phyloP scores from a whole-genome alignment of 2,329 filamentous ascomycete genomes.

The Elsinoe fawcettii region DNA sequence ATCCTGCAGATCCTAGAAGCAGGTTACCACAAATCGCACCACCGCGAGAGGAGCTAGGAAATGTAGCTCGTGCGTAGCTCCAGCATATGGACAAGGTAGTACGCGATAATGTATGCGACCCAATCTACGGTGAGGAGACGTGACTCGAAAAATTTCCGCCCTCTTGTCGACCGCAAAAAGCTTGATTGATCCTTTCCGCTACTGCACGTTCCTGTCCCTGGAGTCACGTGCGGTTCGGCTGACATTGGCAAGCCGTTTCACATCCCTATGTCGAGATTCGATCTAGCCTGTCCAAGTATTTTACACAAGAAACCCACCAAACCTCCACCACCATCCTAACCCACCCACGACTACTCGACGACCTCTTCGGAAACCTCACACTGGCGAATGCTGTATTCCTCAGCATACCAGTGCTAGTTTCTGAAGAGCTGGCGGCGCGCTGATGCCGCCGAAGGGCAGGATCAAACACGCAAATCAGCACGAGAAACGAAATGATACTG shows the following conservation, averaged over 20 bases:
- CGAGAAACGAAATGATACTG: conserved; percentile 71
- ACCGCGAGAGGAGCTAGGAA: not conserved
- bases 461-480: conserved; percentile 39
- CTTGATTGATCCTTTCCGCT: conserved; percentile 11
- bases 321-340: conserved; percentile 4
- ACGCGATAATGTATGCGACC: not conserved
- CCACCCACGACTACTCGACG: not conserved
- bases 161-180: conserved; percentile 7
- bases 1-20: not conserved
- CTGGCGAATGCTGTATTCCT: conserved; percentile 12
- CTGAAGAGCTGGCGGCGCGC: conserved; percentile 23
- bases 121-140: conserved; percentile 14
- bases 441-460: conserved; percentile 44
- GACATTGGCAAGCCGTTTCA: conserved; percentile 9
- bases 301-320: conserved; percentile 10
- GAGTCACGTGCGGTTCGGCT: conserved; percentile 4
- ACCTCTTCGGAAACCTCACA: conserved; percentile 9
- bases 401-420: conserved; percentile 8
- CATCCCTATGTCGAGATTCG: conserved; percentile 12
- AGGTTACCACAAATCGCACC: not conserved
- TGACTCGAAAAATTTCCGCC: conserved; percentile 12
- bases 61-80: not conserved
- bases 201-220: conserved; percentile 3
- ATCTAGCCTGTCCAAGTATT: conserved; percentile 14
- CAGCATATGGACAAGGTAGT: not conserved